phyloP scores from a whole-genome alignment of 371 early-diverging fungal genomes.

The Dichotomocladium elegans region DNA sequence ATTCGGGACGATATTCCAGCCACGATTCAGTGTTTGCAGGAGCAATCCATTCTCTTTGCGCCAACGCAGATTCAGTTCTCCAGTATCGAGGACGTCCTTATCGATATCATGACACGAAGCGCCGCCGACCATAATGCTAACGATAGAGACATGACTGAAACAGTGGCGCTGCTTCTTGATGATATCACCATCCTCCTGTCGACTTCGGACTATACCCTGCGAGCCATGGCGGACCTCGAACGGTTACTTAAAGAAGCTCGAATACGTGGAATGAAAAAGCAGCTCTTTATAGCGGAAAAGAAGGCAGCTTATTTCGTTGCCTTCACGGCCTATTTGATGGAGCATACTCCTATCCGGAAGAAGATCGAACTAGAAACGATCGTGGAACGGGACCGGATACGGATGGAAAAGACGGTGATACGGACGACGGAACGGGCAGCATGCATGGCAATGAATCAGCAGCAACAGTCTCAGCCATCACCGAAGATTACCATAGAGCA shows the following conservation, averaged over 20 bases:
- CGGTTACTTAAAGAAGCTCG: constrained; percentile 11
- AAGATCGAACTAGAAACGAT: neutral
- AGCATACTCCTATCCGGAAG: neutral
- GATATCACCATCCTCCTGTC: constrained; percentile 13
- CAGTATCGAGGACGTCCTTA: constrained; percentile 10
- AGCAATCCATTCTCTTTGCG: constrained; percentile 18
- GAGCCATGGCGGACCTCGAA: constrained; percentile 24
- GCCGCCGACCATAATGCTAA: neutral
- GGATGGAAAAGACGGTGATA: neutral
- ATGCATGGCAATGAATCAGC: no score
- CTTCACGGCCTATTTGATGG: constrained; percentile 1
- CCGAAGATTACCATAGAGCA: no score
- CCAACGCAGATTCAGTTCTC: constrained; percentile 15
- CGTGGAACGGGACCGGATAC: neutral
- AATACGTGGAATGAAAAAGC: constrained; percentile 8
- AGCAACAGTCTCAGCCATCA: no score
- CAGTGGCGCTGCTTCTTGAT: constrained; percentile 12
- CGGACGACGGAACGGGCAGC: neutral
- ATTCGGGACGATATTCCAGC: constrained; percentile 19
- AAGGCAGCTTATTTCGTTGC: constrained; percentile 32
- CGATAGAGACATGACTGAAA: neutral
- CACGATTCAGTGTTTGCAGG: constrained; percentile 10
- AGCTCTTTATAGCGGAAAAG: constrained; percentile 9
- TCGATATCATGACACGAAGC: neutral
- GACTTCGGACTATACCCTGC: neutral